These are phyloP conservation scores for Lichtheimia corymbifera DNA, from an alignment of 371 early-diverging fungal genomes.

Conservation along the genomic window DNA sequence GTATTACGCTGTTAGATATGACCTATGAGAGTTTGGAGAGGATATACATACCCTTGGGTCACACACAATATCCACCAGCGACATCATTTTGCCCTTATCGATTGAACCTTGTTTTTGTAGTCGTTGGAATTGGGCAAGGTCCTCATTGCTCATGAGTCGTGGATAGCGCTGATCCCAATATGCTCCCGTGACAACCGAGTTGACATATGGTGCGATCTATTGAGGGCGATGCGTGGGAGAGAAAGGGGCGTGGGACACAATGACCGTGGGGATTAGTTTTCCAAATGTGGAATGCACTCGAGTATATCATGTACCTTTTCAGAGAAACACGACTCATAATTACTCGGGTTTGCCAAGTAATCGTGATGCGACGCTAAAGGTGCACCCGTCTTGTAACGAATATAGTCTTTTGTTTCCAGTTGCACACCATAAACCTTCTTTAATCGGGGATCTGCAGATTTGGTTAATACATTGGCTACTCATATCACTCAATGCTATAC, in stretches of 20 bases:
- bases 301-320: slow-evolving; percentile 51
- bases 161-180: slow-evolving; percentile 93
- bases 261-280: too few species aligned
- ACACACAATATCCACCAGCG: slow-evolving; percentile 92
- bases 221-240: not conserved
- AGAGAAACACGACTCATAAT: slow-evolving; percentile 85
- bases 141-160: slow-evolving; percentile 84
- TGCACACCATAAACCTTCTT: slow-evolving; percentile 80
- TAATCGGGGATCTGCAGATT: slow-evolving; percentile 49
- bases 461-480: not conserved
- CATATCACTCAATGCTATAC: slow-evolving; percentile 6
- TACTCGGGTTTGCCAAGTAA: slow-evolving; percentile 80
- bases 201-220: slow-evolving; percentile 88
- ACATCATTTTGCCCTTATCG: slow-evolving; percentile 73
- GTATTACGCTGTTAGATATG: not conserved
- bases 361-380: slow-evolving; percentile 59
- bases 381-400: slow-evolving; percentile 70
- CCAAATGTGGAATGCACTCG: too few species aligned
- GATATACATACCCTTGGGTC: slow-evolving; percentile 77
- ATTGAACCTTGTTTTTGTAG: slow-evolving; percentile 46
- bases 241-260: too few species aligned
- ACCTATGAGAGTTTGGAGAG: too few species aligned
- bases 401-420: slow-evolving; percentile 79
- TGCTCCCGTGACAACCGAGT: slow-evolving; percentile 91
- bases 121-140: slow-evolving; percentile 68